Evolutionary conservation across 257 asterid genomes (phyloP), one percentile per base, ranked within the genome.

Genomic region (Solanum acaule): DNA sequence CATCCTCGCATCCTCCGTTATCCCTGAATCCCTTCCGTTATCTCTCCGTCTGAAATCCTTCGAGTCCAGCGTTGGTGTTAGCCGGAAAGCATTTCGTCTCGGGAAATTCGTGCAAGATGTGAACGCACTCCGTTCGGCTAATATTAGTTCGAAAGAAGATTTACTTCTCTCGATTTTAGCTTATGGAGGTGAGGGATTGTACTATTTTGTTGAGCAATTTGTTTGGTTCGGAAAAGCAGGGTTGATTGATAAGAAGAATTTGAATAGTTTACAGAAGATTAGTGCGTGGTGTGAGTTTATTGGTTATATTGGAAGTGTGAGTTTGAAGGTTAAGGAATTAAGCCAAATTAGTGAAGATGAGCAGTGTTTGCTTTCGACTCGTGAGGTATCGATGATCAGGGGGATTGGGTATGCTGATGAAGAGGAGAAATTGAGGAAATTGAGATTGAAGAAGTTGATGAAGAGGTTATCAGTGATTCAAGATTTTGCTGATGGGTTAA

Each of bases 101-200:
- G 98, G 99, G n/a, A 96, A 96, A 79, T 96, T 96, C 91, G 44
- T 96, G n/a, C 99, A 96, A 56, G 98, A 95, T 89, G 81, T 96
- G 87, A 96, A 96, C 91, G 92, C 96, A 25, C 83, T 96, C 35
- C 96, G 98, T 83, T 37, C 91, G 38, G 22, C 92, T 40, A 46
- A 56, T 46, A 76, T 87, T 79, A 18, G 86, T 0, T 89, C 93
- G 6, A 79, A 79, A 52, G 82, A 73, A n/a, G 92, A 90, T 84
- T 35, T 91, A 38, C 16, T 90, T 83, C 92, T 94, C 15, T 42
- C 90, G 20, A 35, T 92, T 12, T 25, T 94, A 79, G 94, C 96
- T 29, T 93, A 93, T 52, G 98, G 99, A 37, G 98, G 99, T 1
- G 99, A 97, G 84, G 99, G 99, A 1, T 34, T 94, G 61, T 96